Evolutionary conservation across 169 alveolate species (phyloP), one percentile per base, ranked within the genome.

Genomic region (Eimeria praecox): DNA sequence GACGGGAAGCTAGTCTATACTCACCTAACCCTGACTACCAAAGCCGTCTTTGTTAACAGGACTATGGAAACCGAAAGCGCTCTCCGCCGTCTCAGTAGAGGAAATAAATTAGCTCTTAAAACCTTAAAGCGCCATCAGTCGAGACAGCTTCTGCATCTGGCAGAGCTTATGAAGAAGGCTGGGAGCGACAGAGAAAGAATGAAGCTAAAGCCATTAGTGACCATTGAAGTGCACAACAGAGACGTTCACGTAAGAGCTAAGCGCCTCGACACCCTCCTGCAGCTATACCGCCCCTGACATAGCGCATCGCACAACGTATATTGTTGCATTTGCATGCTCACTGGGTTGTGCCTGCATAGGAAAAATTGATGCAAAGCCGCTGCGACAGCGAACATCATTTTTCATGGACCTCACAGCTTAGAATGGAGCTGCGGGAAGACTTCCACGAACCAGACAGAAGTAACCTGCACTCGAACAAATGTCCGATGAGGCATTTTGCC

Each of bases 381-480:
- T 97, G 98, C 94, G 97, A 97, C 82, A 97, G 97, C 66, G 98
- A 99, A 54, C 97, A 98, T 83, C 98, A 97, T 97, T 99, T 99
- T 96, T 99, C 98, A 85, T 99, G 99, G 99, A 97, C 97, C 92
- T 97, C 98, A 54, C 98, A 99, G 97, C 97, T 99, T 49, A 98
- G 99, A 94, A 98, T 98, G 94, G 98, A 97, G 87, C 97, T 98
- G 97, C 98, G 97, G 49, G 98, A 93, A n/a, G 96, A 93, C 22
- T 6, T 38, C 8, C 44, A 46, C 59, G 93, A 64, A 95, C 93
- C 96, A 92, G 54, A 80, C 83, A 78, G 94, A 95, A 77, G 97
- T 89, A 40, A 64, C 5, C 46, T 18, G 38, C 92, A 27, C 56
- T 59, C 66, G 75, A n/a, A 0, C 30, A 30, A 30, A 35, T 33